Evolutionary conservation across 331 rosid genomes (phyloP).

Genomic region (Quercus phellos): DNA sequence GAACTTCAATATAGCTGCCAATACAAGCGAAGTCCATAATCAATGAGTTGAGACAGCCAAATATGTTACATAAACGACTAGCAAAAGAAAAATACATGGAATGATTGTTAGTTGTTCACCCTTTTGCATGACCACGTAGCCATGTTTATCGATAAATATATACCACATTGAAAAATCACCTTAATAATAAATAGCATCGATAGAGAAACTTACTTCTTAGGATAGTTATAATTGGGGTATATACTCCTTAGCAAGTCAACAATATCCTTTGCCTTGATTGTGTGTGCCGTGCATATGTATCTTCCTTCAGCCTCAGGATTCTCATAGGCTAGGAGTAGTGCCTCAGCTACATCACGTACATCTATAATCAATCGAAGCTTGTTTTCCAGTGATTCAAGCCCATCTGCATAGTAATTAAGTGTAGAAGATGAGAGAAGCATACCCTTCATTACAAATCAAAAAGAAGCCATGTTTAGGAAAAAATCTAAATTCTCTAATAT

Average conservation of each 20-base stretch:
- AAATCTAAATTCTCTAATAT: too few species aligned
- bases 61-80: neutral
- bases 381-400: constrained; percentile 44
- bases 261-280: constrained; percentile 31
- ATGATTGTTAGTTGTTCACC: neutral
- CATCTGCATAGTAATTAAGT: constrained; percentile 15
- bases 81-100: neutral
- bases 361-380: constrained; percentile 37
- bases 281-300: constrained; percentile 45
- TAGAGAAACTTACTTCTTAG: constrained; percentile 48
- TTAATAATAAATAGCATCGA: neutral
- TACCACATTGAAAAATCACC: neutral
- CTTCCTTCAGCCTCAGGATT: constrained; percentile 63
- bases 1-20: constrained; percentile 46
- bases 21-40: neutral
- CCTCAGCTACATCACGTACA: constrained; percentile 55
- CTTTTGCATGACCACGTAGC: neutral
- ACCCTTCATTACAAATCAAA: too few species aligned
- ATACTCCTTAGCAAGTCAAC: constrained; percentile 42
- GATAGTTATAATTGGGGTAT: constrained; percentile 57
- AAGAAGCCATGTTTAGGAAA: too few species aligned
- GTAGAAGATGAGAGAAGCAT: too few species aligned
- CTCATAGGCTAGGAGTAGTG: constrained; percentile 47
- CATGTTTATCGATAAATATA: neutral
- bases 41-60: neutral